Evolutionary conservation across 108 stramenopile genomes (phyloP).

Genomic region (Seminavis robusta): DNA sequence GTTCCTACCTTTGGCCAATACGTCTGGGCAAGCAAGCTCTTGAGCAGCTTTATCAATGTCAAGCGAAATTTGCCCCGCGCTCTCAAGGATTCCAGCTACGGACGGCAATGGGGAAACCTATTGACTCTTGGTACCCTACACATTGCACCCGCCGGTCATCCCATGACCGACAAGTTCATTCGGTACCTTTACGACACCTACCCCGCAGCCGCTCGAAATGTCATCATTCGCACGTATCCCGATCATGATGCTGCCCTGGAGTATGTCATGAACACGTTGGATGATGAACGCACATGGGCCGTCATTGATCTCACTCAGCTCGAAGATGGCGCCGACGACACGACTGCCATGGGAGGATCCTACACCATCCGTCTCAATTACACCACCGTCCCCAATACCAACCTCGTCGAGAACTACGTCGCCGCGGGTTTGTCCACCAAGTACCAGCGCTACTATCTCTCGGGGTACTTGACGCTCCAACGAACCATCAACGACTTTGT

Average conservation of each 20-base stretch:
- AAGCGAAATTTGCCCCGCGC: slow-evolving; percentile 29
- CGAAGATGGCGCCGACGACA: slow-evolving; percentile 7
- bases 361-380: slow-evolving; percentile 55
- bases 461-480: slow-evolving; percentile 51
- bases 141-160: not conserved
- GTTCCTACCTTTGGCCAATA: slow-evolving; percentile 1
- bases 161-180: not conserved
- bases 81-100: slow-evolving; percentile 28
- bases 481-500: slow-evolving; percentile 43
- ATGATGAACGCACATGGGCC: slow-evolving; percentile 48
- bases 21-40: too few species aligned
- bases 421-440: slow-evolving; percentile 33
- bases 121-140: slow-evolving; percentile 48
- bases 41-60: not conserved
- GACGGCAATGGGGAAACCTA: slow-evolving; percentile 42
- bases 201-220: not conserved
- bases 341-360: not conserved
- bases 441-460: slow-evolving; percentile 51
- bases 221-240: slow-evolving; percentile 26
- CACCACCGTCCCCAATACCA: slow-evolving; percentile 54
- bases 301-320: slow-evolving; percentile 28
- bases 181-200: not conserved
- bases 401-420: slow-evolving; percentile 24
- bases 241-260: slow-evolving; percentile 26
- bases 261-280: slow-evolving; percentile 30